Evolutionary conservation across 164 flowering plant species (phyloP).

Genomic region (Magnolia changhungtana): DNA sequence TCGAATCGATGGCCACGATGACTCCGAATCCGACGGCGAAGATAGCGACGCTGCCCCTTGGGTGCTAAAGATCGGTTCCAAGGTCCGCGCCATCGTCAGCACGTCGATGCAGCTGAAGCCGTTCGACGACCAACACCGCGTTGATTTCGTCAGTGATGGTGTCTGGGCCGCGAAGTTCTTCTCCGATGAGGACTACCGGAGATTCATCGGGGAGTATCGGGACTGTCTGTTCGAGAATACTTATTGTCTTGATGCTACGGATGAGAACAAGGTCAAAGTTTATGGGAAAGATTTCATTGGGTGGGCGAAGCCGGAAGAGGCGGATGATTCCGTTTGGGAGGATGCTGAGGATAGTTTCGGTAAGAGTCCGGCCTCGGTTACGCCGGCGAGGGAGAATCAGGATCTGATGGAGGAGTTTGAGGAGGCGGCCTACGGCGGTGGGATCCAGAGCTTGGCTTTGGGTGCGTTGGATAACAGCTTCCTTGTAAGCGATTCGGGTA

Average conservation of each 20-base stretch:
- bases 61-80: constrained; percentile 55
- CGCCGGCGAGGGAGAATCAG: constrained; percentile 38
- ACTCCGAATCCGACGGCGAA: constrained; percentile 24
- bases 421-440: constrained; percentile 77
- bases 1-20: constrained; percentile 14
- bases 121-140: constrained; percentile 55
- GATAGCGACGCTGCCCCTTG: constrained; percentile 37
- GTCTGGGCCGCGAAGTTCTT: constrained; percentile 90
- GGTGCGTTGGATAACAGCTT: constrained; percentile 98
- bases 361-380: constrained; percentile 34
- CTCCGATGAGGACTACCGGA: constrained; percentile 46
- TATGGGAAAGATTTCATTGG: constrained; percentile 93
- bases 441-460: constrained; percentile 87
- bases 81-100: constrained; percentile 40
- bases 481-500: constrained; percentile 74
- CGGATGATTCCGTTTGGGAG: constrained; percentile 93
- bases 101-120: constrained; percentile 62
- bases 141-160: constrained; percentile 58
- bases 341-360: constrained; percentile 58
- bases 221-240: constrained; percentile 88
- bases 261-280: constrained; percentile 69
- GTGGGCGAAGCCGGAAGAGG: constrained; percentile 84
- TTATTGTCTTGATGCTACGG: constrained; percentile 58
- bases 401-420: constrained; percentile 84
- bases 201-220: constrained; percentile 52